These are phyloP conservation scores for Ampelocalamus luodianensis DNA, from an alignment of 176 grass and related monocot genomes.

Conservation along the genomic window DNA sequence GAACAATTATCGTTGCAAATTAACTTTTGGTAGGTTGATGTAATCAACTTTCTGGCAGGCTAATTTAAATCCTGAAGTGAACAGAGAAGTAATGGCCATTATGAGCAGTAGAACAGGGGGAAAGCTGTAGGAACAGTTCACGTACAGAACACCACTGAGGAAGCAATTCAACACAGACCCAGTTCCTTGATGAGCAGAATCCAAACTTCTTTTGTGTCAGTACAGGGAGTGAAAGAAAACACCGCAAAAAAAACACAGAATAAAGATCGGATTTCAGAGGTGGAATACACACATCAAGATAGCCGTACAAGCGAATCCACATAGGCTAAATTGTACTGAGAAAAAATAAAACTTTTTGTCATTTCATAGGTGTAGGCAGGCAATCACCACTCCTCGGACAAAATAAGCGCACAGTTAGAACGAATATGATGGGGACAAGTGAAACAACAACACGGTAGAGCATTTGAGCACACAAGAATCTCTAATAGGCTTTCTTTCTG, in stretches of 20 bases:
- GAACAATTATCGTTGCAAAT: constrained; percentile 22
- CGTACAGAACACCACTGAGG: neutral
- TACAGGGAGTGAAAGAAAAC: neutral
- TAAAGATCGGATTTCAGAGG: neutral
- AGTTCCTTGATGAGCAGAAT: constrained; percentile 26
- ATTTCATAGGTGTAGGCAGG: constrained; percentile 1
- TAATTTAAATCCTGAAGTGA: constrained; percentile 34
- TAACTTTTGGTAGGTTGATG: constrained; percentile 19
- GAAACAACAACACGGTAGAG: neutral
- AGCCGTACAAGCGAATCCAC: constrained; percentile 20
- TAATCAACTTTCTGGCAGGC: constrained; percentile 12
- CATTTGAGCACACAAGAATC: constrained; percentile 18
- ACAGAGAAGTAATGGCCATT: neutral
- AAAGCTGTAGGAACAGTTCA: constrained; percentile 16
- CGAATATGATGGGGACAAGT: neutral
- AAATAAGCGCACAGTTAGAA: neutral
- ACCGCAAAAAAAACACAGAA: neutral
- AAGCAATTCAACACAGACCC: neutral
- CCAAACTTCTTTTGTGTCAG: constrained; percentile 12
- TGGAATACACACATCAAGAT: neutral
- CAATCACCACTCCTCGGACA: neutral
- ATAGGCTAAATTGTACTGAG: constrained; percentile 12
- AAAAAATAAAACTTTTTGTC: constrained; percentile 37
- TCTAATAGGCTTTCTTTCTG: neutral
- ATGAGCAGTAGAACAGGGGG: neutral